phyloP scores from a whole-genome alignment of 345 rosid species.

The Bretschneidera sinensis region DNA sequence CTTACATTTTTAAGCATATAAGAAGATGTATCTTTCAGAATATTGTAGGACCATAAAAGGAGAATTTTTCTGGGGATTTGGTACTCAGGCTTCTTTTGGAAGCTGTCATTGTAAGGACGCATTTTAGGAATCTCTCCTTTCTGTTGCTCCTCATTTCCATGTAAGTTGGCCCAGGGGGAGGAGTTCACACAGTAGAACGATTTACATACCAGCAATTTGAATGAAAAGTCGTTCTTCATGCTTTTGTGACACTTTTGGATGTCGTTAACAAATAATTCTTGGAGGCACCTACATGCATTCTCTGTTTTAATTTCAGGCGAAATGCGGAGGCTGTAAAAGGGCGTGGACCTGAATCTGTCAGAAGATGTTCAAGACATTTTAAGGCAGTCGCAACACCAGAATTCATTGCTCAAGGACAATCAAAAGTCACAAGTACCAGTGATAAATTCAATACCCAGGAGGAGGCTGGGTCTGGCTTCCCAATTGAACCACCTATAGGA shows the following conservation, averaged over 20 bases:
- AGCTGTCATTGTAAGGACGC: no score
- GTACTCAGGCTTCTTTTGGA: no score
- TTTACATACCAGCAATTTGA: no score
- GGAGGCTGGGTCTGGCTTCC: conserved; percentile 37
- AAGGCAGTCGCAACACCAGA: conserved; percentile 49
- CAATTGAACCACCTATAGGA: conserved; percentile 36
- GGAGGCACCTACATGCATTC: not conserved
- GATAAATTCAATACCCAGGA: conserved; percentile 37
- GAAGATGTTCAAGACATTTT: conserved; percentile 51
- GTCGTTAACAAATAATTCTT: not conserved
- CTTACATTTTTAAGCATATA: no score
- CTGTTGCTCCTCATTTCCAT: no score
- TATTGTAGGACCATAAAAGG: no score
- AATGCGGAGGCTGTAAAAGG: conserved; percentile 54
- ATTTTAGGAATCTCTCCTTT: no score
- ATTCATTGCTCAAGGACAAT: conserved; percentile 48
- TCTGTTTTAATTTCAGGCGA: conserved; percentile 40
- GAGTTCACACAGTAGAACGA: no score
- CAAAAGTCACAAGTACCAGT: conserved; percentile 35
- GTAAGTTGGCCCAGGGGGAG: no score
- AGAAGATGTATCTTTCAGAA: no score
- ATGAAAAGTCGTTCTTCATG: no score
- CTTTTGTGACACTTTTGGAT: not conserved
- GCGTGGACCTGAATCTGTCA: conserved; percentile 61
- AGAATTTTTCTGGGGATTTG: no score